Conservation (phyloP, 208 protist species). For the Acanthamoeba castellanii region DNA sequence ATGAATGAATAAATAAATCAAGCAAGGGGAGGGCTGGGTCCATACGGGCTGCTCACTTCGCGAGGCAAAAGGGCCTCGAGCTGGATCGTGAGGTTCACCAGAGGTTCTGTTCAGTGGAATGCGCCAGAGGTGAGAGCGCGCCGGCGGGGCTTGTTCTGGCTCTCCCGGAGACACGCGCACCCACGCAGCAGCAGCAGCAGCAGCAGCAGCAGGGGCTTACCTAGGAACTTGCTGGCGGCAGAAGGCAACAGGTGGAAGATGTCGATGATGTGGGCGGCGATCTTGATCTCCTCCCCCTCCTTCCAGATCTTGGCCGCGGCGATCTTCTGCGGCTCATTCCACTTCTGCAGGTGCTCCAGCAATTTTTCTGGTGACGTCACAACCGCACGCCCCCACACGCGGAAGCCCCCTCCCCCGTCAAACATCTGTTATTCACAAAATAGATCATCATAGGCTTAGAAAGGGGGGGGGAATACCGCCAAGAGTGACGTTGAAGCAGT, state of each 20-base stretch:
- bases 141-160: too few relatives aligned
- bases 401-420: too few relatives aligned
- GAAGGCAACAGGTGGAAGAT: constrained; percentile 90
- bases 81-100: constrained; percentile 79
- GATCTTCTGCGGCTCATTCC: constrained; percentile 82
- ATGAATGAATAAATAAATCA: too few relatives aligned
- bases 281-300: constrained; percentile 85
- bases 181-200: background rate
- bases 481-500: constrained; percentile 92
- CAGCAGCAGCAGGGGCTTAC: constrained; percentile 23
- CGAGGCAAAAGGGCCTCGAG: constrained; percentile 82
- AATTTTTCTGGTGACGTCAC: constrained; percentile 89
- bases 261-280: constrained; percentile 89
- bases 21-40: too few relatives aligned
- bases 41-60: constrained; percentile 71
- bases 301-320: background rate
- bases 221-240: constrained; percentile 86
- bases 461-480: constrained; percentile 75
- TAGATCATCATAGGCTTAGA: background rate
- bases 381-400: too few relatives aligned
- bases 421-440: too few relatives aligned
- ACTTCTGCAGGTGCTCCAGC: constrained; percentile 90
- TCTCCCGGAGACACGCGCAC: too few relatives aligned
- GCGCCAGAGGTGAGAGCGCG: too few relatives aligned
- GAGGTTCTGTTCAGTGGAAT: constrained; percentile 49